Percentiles rank a stretch among this genome's conserved stretches.
phyloP scores from a whole-genome alignment of 2,329 filamentous ascomycete genomes.

The Lachnellula occidentalis region DNA sequence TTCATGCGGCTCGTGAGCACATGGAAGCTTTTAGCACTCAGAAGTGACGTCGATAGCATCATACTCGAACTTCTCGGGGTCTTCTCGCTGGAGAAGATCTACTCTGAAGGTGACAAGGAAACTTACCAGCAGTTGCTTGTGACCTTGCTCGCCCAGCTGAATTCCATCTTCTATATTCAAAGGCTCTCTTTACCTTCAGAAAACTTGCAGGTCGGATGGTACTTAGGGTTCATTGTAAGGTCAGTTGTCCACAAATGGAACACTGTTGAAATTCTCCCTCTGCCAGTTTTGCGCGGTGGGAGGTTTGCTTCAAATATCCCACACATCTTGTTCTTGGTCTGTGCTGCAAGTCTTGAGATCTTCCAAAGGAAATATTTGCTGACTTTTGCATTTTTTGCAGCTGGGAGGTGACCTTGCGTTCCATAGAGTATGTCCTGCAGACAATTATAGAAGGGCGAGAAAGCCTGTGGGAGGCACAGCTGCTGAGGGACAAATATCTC shows the following conservation, averaged over 20 bases:
- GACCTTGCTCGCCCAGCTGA: slow-evolving; percentile 34
- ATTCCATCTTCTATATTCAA: slow-evolving; percentile 36
- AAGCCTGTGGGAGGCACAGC: slow-evolving; percentile 22
- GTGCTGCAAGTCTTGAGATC: neutral
- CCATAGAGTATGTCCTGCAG: slow-evolving; percentile 36
- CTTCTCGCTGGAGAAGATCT: slow-evolving; percentile 39
- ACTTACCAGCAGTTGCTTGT: slow-evolving; percentile 35
- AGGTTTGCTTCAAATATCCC: too few relatives aligned
- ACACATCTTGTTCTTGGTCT: too few relatives aligned
- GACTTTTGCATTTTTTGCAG: slow-evolving; percentile 13
- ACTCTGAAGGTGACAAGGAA: slow-evolving; percentile 32
- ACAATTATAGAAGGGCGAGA: slow-evolving; percentile 35
- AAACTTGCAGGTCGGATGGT: slow-evolving; percentile 32
- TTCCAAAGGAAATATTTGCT: neutral
- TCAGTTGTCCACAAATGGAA: neutral
- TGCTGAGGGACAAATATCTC: slow-evolving; percentile 35
- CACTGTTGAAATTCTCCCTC: neutral
- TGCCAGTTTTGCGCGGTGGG: too few relatives aligned
- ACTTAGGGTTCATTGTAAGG: slow-evolving; percentile 34
- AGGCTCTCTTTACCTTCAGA: slow-evolving; percentile 36
- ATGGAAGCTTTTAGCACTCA: slow-evolving; percentile 34
- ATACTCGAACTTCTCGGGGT: slow-evolving; percentile 37
- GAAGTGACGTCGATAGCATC: slow-evolving; percentile 38
- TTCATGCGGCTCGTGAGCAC: slow-evolving; percentile 34
- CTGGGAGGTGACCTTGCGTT: slow-evolving; percentile 37